These are phyloP conservation scores for Saturnispora hagleri DNA, from an alignment of 805 yeast species.

Conservation along the genomic window DNA sequence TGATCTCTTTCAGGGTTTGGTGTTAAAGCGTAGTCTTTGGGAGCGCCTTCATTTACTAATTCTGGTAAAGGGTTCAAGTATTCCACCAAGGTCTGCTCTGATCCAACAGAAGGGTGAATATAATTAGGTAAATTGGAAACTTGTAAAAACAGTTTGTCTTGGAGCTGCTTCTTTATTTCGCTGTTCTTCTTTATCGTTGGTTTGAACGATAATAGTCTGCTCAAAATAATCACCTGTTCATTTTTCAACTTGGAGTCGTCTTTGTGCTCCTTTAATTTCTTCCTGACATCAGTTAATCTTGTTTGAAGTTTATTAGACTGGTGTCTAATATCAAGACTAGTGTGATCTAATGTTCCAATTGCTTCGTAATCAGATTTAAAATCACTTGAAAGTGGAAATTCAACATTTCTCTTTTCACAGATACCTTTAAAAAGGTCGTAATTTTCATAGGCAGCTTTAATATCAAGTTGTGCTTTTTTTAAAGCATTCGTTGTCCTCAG, in stretches of 20 bases:
- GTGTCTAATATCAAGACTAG: constrained; percentile 17
- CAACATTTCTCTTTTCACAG: constrained; percentile 28
- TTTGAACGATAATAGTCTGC: constrained; percentile 20
- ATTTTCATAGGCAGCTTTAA: constrained; percentile 25
- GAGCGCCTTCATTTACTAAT: constrained; percentile 5
- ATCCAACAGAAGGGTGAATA: constrained; percentile 39
- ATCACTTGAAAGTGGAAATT: constrained; percentile 17
- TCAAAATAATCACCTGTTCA: constrained; percentile 7
- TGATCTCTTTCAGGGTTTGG: constrained; percentile 41
- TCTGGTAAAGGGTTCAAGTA: constrained; percentile 41
- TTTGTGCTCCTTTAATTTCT: constrained; percentile 8
- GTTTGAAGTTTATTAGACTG: constrained; percentile 17
- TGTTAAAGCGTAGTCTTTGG: constrained; percentile 13
- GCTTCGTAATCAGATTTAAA: constrained; percentile 18
- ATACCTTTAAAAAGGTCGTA: constrained; percentile 22
- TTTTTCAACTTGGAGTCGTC: constrained; percentile 5
- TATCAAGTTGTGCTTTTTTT: constrained; percentile 29
- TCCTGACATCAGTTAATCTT: constrained; percentile 10
- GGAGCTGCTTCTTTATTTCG: constrained; percentile 21
- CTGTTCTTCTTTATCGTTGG: constrained; percentile 24
- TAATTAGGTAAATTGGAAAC: constrained; percentile 57
- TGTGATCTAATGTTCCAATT: constrained; percentile 8
- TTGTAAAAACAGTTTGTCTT: constrained; percentile 29
- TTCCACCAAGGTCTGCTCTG: constrained; percentile 36
- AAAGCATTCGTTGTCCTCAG: constrained; percentile 22